A percentile compares a stretch with the other conserved stretches of the same genome.
Evolutionary conservation across 1,284 basidiomycete species (phyloP).

Genomic region (Microbotryum intermedium): DNA sequence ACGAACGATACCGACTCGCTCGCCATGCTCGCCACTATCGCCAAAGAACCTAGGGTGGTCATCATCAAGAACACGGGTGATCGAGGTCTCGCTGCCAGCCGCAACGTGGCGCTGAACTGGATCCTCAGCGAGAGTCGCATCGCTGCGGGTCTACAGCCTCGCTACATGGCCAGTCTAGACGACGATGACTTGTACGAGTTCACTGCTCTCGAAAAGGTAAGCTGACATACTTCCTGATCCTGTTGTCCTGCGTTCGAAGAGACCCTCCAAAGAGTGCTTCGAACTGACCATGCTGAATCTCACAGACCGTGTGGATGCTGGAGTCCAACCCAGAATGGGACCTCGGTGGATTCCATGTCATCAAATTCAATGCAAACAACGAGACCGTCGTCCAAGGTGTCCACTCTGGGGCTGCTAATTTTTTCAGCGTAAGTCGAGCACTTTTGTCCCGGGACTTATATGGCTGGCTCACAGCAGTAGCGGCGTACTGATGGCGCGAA

Average conservation of each 20-base stretch:
- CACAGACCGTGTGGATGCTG: slow-evolving; percentile 25
- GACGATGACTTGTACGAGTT: slow-evolving; percentile 28
- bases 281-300: too few species aligned
- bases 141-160: neutral
- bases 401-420: slow-evolving; percentile 20
- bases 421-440: slow-evolving; percentile 2
- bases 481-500: neutral
- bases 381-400: slow-evolving; percentile 19
- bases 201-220: slow-evolving; percentile 19
- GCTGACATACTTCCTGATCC: neutral
- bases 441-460: neutral
- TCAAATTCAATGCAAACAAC: slow-evolving; percentile 23
- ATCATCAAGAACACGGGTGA: slow-evolving; percentile 14
- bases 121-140: slow-evolving; percentile 9
- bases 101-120: slow-evolving; percentile 20
- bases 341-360: slow-evolving; percentile 23
- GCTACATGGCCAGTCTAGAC: slow-evolving; percentile 22
- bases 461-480: neutral
- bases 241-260: neutral
- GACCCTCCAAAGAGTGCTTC: neutral
- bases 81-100: slow-evolving; percentile 14
- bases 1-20: slow-evolving; percentile 10
- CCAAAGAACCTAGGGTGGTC: slow-evolving; percentile 21
- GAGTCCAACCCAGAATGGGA: slow-evolving; percentile 26
- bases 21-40: slow-evolving; percentile 7